phyloP scores from a whole-genome alignment of 345 rosid species.

The Corymbia maculata region DNA sequence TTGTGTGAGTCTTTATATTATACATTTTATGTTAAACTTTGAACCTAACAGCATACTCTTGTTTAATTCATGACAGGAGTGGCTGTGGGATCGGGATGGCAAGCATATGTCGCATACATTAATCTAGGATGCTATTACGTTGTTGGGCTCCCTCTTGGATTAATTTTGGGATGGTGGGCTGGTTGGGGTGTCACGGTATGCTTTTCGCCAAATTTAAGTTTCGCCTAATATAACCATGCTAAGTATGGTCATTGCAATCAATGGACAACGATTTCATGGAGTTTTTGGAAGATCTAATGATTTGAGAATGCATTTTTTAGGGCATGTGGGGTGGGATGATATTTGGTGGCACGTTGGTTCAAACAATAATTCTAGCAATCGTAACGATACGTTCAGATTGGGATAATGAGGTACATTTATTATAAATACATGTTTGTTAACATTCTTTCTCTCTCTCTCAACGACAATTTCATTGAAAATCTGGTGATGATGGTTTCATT shows the following conservation, averaged over 20 bases:
- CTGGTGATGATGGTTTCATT: background rate
- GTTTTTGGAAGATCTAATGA: background rate
- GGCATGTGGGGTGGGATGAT: slow-evolving; percentile 85
- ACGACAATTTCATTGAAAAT: background rate
- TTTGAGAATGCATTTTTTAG: slow-evolving; percentile 1
- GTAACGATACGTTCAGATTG: slow-evolving; percentile 40
- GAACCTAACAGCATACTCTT: background rate
- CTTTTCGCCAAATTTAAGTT: background rate
- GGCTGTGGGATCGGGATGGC: slow-evolving; percentile 90
- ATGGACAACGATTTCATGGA: background rate
- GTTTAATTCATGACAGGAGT: slow-evolving; percentile 34
- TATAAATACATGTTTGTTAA: background rate
- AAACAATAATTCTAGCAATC: slow-evolving; percentile 39
- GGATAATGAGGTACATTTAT: slow-evolving; percentile 41
- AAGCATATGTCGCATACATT: slow-evolving; percentile 52
- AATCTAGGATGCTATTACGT: slow-evolving; percentile 69
- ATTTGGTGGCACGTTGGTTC: slow-evolving; percentile 20
- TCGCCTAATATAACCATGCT: background rate
- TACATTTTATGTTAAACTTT: background rate
- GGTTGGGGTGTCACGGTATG: slow-evolving; percentile 50
- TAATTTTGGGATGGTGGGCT: slow-evolving; percentile 53
- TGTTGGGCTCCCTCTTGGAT: slow-evolving; percentile 63
- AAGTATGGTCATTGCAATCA: background rate
- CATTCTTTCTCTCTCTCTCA: background rate
- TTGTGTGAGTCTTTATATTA: background rate